Conservation (phyloP, 2,329 filamentous ascomycete species). For the Claviceps sp. region DNA sequence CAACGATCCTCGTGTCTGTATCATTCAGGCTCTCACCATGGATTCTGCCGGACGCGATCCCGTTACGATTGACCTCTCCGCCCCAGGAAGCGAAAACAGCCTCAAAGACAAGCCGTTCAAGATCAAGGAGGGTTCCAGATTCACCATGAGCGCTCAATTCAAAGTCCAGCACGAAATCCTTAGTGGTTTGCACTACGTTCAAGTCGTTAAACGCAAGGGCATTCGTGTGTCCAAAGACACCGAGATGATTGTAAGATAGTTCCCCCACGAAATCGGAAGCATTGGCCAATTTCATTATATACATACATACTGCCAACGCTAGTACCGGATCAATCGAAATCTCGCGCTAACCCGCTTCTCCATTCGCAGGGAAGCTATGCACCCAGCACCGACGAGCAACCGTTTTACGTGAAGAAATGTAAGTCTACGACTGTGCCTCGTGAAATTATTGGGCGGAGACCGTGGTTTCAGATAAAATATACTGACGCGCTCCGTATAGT, state of each 20-base stretch:
- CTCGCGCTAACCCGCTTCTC: not conserved
- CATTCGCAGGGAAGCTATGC: conserved; percentile 61
- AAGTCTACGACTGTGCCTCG: conserved; percentile 25
- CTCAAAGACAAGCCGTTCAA: conserved; percentile 90
- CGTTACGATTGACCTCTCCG: conserved; percentile 77
- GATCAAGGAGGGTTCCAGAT: conserved; percentile 90
- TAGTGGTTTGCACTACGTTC: conserved; percentile 88
- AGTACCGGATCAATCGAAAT: no score
- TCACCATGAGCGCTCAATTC: conserved; percentile 90
- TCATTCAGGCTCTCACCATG: conserved; percentile 84
- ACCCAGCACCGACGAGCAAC: conserved; percentile 80
- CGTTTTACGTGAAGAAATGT: conserved; percentile 85
- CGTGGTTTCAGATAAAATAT: not conserved
- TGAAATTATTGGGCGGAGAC: not conserved
- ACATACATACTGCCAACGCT: no score
- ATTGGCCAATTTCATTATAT: no score
- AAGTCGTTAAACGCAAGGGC: conserved; percentile 82
- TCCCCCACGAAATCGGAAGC: no score
- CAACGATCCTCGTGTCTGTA: conserved; percentile 77
- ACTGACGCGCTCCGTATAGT: conserved; percentile 36
- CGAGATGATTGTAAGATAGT: conserved; percentile 72
- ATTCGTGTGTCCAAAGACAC: conserved; percentile 83
- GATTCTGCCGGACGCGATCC: conserved; percentile 70
- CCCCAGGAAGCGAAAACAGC: conserved; percentile 56
- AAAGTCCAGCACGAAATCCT: conserved; percentile 95